Evolutionary conservation across 1,284 basidiomycete species (phyloP), one percentile per base, ranked within the genome.

Genomic region (Puccinia triticina): DNA sequence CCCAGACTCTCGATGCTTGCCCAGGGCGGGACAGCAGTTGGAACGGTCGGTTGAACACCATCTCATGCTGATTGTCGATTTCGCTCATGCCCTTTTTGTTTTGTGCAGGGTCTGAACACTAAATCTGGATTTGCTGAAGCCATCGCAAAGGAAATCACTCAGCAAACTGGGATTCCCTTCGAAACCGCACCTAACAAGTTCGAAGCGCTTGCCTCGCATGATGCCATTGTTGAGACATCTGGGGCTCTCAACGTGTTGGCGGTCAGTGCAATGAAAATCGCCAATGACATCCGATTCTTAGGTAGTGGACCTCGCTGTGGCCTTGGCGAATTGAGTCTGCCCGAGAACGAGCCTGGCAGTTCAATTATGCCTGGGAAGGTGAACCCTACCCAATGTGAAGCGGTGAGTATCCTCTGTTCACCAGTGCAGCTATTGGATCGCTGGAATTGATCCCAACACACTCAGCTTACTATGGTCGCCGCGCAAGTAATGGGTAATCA

Each of bases 291-390:
- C 86, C 92, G 97, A 72, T 99, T 94, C 90, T 92, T 99, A 84
- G 97, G 93, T 48, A 98, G 96, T 77, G 97, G 97, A 82, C 97
- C 97, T 84, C 93, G 97, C 77, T 99, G 97, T 86, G 97, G 97
- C 84, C 90, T 99, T 71, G 97, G 97, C 50, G 97, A 99, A 89
- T 89, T 99, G 75, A 91, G 90, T 85, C 89, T 99, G 83, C 97
- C 97, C 29, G 97, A 99, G 89, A 99, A 99, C 88, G 97, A 99
- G 88, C 97, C 97, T 66, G 97, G 97, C 83, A 97, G 94, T 86
- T 97, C 95, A 84, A 99, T 99, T 89, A 99, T 99, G 97, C 97
- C 97, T 29, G 97, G 97, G 84, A 99, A 99, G 89, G 97, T 99
- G 83, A 99, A 99, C 89, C 97, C 97, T 23, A 99, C 97, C 5